Conservation (phyloP, 2,329 filamentous ascomycete species). For the Ambrosiella cleistominuta region DNA sequence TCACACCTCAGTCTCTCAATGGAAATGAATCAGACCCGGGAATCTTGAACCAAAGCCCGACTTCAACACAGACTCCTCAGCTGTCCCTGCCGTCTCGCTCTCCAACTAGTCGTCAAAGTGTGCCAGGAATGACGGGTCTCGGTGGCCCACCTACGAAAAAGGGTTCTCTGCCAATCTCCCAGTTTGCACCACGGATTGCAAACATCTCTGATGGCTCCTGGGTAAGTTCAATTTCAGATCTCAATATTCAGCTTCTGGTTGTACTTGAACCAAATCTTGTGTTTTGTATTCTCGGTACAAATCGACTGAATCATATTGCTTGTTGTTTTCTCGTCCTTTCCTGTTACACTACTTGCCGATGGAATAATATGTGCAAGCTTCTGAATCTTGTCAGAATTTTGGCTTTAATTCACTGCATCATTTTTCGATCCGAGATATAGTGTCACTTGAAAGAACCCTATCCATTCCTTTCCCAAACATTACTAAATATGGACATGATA, state of each 20-base stretch:
- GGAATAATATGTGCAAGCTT: too few relatives aligned
- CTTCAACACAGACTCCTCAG: not conserved
- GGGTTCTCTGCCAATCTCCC: slow-evolving; percentile 46
- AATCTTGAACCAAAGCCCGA: slow-evolving; percentile 19
- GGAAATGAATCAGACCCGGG: slow-evolving; percentile 48
- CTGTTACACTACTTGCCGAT: too few relatives aligned
- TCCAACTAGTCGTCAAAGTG: slow-evolving; percentile 33
- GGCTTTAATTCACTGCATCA: too few relatives aligned
- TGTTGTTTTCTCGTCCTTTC: too few relatives aligned
- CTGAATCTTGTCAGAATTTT: too few relatives aligned
- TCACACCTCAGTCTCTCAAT: slow-evolving; percentile 54
- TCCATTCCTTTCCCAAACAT: too few relatives aligned
- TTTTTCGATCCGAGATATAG: too few relatives aligned
- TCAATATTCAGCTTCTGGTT: not conserved
- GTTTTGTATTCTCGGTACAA: too few relatives aligned
- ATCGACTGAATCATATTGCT: too few relatives aligned
- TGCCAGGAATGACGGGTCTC: slow-evolving; percentile 44
- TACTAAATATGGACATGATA: too few relatives aligned
- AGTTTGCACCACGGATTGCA: slow-evolving; percentile 62
- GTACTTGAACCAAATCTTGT: too few relatives aligned
- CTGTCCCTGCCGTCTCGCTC: not conserved
- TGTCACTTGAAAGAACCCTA: too few relatives aligned
- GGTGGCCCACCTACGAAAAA: slow-evolving; percentile 36
- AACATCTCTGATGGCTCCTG: slow-evolving; percentile 71
- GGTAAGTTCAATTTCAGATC: slow-evolving; percentile 37